Conservation (phyloP, 306 rosid genomes). For the Alnus glutinosa region DNA sequence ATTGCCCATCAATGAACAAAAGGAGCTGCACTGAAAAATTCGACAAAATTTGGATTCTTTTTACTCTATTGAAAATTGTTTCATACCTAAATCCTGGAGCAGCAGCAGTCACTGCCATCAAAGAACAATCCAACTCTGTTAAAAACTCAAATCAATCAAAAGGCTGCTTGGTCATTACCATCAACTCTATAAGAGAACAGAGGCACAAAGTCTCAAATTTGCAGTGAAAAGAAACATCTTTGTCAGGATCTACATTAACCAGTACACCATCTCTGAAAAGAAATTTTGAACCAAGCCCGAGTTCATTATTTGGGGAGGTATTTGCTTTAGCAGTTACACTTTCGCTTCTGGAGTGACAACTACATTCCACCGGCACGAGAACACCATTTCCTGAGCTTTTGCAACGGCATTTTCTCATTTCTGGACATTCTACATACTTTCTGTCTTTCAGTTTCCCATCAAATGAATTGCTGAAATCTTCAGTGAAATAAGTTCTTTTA, state of each 20-base stretch:
- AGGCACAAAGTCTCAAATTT: slow-evolving; percentile 84
- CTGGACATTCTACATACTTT: slow-evolving; percentile 28
- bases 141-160: slow-evolving; percentile 51
- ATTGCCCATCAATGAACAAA: slow-evolving; percentile 27
- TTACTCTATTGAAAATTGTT: slow-evolving; percentile 36
- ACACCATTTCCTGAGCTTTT: slow-evolving; percentile 25
- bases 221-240: slow-evolving; percentile 71
- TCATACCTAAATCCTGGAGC: slow-evolving; percentile 45
- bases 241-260: slow-evolving; percentile 51
- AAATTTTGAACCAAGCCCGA: slow-evolving; percentile 51
- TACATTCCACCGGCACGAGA: slow-evolving; percentile 54
- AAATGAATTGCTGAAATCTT: slow-evolving; percentile 29
- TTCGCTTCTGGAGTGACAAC: slow-evolving; percentile 51
- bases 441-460: slow-evolving; percentile 28
- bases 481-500: slow-evolving; percentile 41
- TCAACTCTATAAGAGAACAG: slow-evolving; percentile 71
- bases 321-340: slow-evolving; percentile 29
- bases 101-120: slow-evolving; percentile 47
- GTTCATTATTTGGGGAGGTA: slow-evolving; percentile 12
- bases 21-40: slow-evolving; percentile 21
- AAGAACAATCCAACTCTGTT: slow-evolving; percentile 48
- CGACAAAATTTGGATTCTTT: slow-evolving; percentile 43
- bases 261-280: slow-evolving; percentile 84
- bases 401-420: slow-evolving; percentile 37
- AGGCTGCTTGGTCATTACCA: slow-evolving; percentile 54